Evolutionary conservation across 192 early-diverging fungal genomes (phyloP), one percentile per base, ranked within the genome.

Genomic region (Kappamyces sp.): DNA sequence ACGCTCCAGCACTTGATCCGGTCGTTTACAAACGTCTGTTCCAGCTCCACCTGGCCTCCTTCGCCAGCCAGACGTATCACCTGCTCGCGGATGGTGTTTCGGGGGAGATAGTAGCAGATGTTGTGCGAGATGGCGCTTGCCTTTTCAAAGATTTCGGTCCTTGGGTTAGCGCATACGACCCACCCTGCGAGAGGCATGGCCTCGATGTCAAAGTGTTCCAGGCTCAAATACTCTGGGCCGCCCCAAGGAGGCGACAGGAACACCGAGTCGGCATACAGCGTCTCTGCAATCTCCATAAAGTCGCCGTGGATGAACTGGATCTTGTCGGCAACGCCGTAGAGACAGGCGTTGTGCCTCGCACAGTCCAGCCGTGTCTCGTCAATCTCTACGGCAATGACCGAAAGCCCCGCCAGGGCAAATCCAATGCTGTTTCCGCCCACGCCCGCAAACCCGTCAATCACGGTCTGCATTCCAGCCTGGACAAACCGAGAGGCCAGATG

Each of bases 161-260:
- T 75, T 48, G 68, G 63, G 48, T 60, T 77, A 47, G 1, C 43
- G 60, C 23, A 23, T 40, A 55, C 43, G 4, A 83, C 85, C 85
- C 88, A 85, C 52, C 88, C 75, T 46, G 90, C 74, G 32, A 84
- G 81, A 59, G 90, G 84, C 78, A 87, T 89, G 34, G 74, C 66
- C 52, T 86, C 74, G 23, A 92, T 62, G 72, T 90, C 79, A 77
- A 77, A 91, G 3, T 70, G 68, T 0, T 77, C 62, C 4, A 68
- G 68, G 2, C 67, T 67, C 9, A 80, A 58, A 66, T 96, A 96
- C 44, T 82, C 68, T 51, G 91, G 91, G 0, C 89, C 92, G 48
- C 95, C 95, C 95, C 95, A 98, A 40, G 94, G 93, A 42, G 93
- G 93, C 52, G 91, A 94, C 62, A 98, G 66, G 60, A 94, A 98